phyloP scores from a whole-genome alignment of 208 protist species.

The Blechomonas ayalai region DNA sequence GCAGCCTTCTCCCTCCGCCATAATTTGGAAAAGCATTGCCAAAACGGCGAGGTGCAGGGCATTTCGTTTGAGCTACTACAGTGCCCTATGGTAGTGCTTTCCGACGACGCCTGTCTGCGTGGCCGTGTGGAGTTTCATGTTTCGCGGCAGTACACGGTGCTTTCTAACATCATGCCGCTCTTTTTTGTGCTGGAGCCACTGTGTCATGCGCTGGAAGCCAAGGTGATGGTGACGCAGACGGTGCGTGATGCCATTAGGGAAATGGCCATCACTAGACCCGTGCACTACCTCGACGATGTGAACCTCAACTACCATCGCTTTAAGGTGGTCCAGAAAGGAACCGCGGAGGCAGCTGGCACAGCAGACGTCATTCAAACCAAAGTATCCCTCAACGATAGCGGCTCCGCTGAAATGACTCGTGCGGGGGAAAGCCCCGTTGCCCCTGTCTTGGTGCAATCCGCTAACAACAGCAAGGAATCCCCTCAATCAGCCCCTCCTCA shows the following conservation, averaged over 20 bases:
- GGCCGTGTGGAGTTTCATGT: slow-evolving; percentile 14
- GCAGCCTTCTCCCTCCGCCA: slow-evolving; percentile 1
- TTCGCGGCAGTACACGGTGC: slow-evolving; percentile 12
- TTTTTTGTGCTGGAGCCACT: slow-evolving; percentile 11
- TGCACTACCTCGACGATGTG: slow-evolving; percentile 8
- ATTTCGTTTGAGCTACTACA: slow-evolving; percentile 3
- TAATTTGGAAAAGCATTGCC: background rate
- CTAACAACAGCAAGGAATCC: no score
- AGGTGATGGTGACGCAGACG: slow-evolving; percentile 6
- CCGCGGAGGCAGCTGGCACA: no score
- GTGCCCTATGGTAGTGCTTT: slow-evolving; percentile 4
- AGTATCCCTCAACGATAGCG: no score
- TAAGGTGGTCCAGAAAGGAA: no score
- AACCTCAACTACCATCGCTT: slow-evolving; percentile 7
- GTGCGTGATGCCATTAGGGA: slow-evolving; percentile 3
- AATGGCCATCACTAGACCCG: slow-evolving; percentile 2
- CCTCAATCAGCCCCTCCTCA: no score
- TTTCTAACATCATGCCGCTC: slow-evolving; percentile 11
- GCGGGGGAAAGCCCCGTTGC: no score
- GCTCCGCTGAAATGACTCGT: no score
- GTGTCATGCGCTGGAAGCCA: background rate
- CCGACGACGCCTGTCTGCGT: background rate
- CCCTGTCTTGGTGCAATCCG: no score
- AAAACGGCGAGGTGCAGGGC: background rate
- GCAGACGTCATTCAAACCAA: no score